Evolutionary conservation across 148 eudicot genomes (phyloP).

Genomic region (Chenopodium formosanum): DNA sequence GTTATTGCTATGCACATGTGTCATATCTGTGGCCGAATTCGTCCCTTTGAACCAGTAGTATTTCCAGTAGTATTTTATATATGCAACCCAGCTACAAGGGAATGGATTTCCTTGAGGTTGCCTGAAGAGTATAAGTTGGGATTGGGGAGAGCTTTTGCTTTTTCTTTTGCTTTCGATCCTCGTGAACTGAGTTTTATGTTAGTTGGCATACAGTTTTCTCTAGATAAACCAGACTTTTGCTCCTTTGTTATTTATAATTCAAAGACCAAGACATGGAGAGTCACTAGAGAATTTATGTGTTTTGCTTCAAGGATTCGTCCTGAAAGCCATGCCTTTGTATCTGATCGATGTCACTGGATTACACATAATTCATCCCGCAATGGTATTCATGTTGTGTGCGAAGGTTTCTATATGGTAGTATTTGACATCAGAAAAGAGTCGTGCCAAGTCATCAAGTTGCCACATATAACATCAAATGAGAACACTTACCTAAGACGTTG

Average conservation of each 20-base stretch:
- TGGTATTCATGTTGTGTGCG: not conserved
- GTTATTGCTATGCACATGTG: not conserved
- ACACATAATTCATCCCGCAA: not conserved
- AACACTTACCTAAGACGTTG: not conserved
- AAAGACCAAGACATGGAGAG: not conserved
- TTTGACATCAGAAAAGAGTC: slow-evolving; percentile 1
- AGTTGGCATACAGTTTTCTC: slow-evolving; percentile 6
- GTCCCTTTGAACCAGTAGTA: not conserved
- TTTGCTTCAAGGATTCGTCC: not conserved
- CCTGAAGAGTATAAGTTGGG: not conserved
- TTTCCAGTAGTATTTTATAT: not conserved
- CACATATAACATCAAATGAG: not conserved
- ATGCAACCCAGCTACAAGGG: not conserved
- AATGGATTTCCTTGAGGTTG: not conserved
- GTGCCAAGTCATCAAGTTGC: slow-evolving; percentile 9
- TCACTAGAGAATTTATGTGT: not conserved
- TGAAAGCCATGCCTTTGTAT: not conserved
- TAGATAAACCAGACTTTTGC: not conserved
- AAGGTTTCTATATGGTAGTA: slow-evolving; percentile 2
- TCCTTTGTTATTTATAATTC: not conserved
- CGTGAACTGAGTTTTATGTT: not conserved
- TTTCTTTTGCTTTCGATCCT: not conserved
- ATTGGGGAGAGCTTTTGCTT: not conserved
- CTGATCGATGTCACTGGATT: not conserved
- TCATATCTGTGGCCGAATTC: not conserved